Conservation (phyloP, 148 eudicot species). For the Vaccinium vitisidaea region DNA sequence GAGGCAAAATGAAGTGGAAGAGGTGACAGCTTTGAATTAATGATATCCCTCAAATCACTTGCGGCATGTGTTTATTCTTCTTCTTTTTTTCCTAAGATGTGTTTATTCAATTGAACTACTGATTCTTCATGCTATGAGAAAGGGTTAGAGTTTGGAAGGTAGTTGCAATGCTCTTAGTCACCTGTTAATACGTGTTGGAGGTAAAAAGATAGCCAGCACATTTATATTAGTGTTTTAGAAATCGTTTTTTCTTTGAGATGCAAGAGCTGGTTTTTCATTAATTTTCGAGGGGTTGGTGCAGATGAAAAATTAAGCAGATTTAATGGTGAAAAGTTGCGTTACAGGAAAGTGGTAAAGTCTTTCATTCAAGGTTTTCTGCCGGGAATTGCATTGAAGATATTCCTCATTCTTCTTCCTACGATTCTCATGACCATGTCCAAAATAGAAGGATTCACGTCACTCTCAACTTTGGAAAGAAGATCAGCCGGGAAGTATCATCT, state of each 20-base stretch:
- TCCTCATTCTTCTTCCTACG: slow-evolving; percentile 44
- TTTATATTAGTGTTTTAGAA: background rate
- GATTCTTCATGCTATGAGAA: background rate
- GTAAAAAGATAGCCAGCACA: background rate
- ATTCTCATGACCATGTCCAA: slow-evolving; percentile 57
- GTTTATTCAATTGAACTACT: background rate
- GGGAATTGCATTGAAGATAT: slow-evolving; percentile 55
- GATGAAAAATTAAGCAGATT: background rate
- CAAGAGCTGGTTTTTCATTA: background rate
- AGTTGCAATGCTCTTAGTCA: background rate
- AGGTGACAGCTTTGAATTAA: background rate
- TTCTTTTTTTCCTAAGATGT: no score
- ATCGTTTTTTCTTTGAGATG: background rate
- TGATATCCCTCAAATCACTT: background rate
- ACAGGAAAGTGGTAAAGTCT: slow-evolving; percentile 44
- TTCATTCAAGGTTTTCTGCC: slow-evolving; percentile 62
- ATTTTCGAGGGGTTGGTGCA: background rate
- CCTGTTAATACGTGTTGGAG: background rate
- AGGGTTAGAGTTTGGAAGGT: background rate
- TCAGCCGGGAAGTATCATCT: slow-evolving; percentile 51
- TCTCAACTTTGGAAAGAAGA: slow-evolving; percentile 51
- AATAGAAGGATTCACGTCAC: slow-evolving; percentile 48
- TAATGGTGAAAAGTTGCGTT: slow-evolving; percentile 17
- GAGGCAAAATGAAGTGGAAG: background rate
- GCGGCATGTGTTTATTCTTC: background rate